These are phyloP conservation scores for Lactarius sp. DNA, from an alignment of 768 basidiomycete genomes.

Conservation along the genomic window DNA sequence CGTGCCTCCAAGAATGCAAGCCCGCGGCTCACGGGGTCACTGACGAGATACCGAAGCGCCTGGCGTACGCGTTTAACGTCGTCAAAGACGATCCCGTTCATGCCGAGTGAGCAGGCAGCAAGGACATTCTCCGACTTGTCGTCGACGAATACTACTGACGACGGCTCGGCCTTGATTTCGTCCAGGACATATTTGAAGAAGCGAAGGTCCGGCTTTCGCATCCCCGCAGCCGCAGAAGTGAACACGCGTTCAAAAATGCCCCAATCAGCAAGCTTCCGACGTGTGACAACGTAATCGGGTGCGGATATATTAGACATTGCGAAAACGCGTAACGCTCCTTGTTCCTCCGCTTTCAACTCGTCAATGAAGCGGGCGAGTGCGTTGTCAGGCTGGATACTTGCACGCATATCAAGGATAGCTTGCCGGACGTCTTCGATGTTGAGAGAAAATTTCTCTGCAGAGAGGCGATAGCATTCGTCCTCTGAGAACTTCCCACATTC, in stretches of 20 bases:
- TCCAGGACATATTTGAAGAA: constrained; percentile 48
- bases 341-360: constrained; percentile 39
- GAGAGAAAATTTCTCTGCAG: constrained; percentile 40
- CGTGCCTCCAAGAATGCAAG: constrained; percentile 38
- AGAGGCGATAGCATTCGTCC: constrained; percentile 40
- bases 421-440: constrained; percentile 37
- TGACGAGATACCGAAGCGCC: constrained; percentile 43
- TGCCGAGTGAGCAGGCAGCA: constrained; percentile 51
- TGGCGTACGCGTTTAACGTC: constrained; percentile 39
- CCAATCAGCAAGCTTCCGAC: constrained; percentile 45
- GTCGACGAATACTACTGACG: constrained; percentile 50
- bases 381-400: constrained; percentile 42
- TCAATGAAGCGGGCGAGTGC: constrained; percentile 44
- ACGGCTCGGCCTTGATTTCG: constrained; percentile 42
- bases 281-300: constrained; percentile 46
- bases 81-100: constrained; percentile 51
- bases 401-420: constrained; percentile 45
- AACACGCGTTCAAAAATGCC: constrained; percentile 46
- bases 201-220: constrained; percentile 52
- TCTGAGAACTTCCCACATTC: constrained; percentile 44
- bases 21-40: constrained; percentile 44
- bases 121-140: constrained; percentile 57
- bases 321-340: constrained; percentile 39
- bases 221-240: constrained; percentile 47
- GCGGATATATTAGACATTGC: constrained; percentile 58